These are phyloP conservation scores for Funneliformis caledonium DNA, from an alignment of 371 early-diverging fungal species.

Conservation along the genomic window DNA sequence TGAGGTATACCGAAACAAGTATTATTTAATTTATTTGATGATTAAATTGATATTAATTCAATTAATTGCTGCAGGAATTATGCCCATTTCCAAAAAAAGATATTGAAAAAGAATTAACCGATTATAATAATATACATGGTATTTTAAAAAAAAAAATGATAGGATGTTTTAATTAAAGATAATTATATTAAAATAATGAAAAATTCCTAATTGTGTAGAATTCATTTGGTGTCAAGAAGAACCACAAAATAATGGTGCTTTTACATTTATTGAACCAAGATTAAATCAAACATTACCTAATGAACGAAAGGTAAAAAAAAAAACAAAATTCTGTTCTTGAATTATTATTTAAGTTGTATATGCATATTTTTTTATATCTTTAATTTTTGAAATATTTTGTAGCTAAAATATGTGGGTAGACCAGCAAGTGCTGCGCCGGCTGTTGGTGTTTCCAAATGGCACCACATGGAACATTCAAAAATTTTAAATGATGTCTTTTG, in stretches of 20 bases:
- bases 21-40: neutral
- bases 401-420: slow-evolving; percentile 74
- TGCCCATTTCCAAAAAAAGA: slow-evolving; percentile 89
- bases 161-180: neutral
- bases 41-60: neutral
- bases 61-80: slow-evolving; percentile 62
- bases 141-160: neutral
- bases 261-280: slow-evolving; percentile 85
- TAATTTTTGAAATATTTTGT: slow-evolving; percentile 6
- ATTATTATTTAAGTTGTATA: slow-evolving; percentile 35
- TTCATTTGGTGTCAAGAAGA: slow-evolving; percentile 96
- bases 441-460: slow-evolving; percentile 61
- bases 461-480: slow-evolving; percentile 60
- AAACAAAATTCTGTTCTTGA: neutral
- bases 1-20: slow-evolving; percentile 55
- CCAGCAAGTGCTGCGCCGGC: slow-evolving; percentile 78
- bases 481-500: slow-evolving; percentile 46
- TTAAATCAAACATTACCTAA: slow-evolving; percentile 71
- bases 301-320: slow-evolving; percentile 44
- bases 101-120: slow-evolving; percentile 64
- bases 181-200: neutral
- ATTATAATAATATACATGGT: slow-evolving; percentile 63
- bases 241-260: slow-evolving; percentile 92
- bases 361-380: neutral
- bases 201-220: slow-evolving; percentile 48